Evolutionary conservation across 306 rosid genomes (phyloP), one percentile per base, ranked within the genome.

Genomic region (Abrus pulchellus): DNA sequence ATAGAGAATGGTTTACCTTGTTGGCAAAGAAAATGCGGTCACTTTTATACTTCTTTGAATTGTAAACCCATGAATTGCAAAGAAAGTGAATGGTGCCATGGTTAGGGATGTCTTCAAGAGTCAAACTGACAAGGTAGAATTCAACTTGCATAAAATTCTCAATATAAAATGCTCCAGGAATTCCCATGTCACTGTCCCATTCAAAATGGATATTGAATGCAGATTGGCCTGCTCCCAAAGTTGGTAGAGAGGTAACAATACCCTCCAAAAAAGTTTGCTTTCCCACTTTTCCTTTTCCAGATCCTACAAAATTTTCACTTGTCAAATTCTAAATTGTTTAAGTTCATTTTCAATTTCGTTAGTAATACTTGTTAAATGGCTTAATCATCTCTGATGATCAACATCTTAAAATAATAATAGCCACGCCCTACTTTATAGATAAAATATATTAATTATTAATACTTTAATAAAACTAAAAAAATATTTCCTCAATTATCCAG

Each of bases 31-130:
- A 93, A 75, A 89, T 36, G 28, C 97, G 94, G 67, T 83, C 60
- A 1, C 38, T 80, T 36, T 66, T 30, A 32, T 83, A 88, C 0
- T 6, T 62, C 5, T 45, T 76, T 0, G 78, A 40, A 5, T 91
- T 91, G 82, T 88, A 86, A 34, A 93, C 65, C 97, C 97, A 93
- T 0, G 97, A 88, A 79, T 91, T 88, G 84, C 97, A 93, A 30
- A 77, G 82, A 62, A 93, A 90, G 68, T 86, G 87, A 74, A 93
- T 49, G 9, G 60, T 60, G 12, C 84, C 90, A 6, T 78, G 80
- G 3, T 64, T 75, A 0, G 96, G 96, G 45, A 88, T 78, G 57
- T 83, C 87, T 47, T 88, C 89, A 7, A 93, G 88, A 0, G 91
- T 93, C 59, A 93, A 55, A 29, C 89, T 85, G 41, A 82, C 89